Evolutionary conservation across 345 rosid species (phyloP), one percentile per base, ranked within the genome.

Genomic region (Rubroshorea leprosula): DNA sequence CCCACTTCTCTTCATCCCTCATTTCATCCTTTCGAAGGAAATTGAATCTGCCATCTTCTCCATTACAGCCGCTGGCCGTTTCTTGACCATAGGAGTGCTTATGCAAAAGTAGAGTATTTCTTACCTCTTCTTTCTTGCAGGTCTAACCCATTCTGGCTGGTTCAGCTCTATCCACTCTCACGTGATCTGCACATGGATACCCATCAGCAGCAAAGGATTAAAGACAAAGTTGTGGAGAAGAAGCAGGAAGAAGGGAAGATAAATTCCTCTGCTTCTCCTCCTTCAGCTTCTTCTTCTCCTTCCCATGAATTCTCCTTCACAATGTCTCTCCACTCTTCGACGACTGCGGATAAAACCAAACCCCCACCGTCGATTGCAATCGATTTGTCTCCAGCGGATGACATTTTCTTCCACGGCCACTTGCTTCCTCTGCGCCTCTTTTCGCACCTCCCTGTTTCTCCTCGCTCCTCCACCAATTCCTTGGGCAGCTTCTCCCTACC

Each of bases 401-500:
- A 91, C 49, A 91, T 91, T 72, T 91, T 91, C 93, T 91, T 91
- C 72, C 96, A 89, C 58, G 99, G 99, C 43, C 97, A 92, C 64
- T 80, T 92, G 66, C 94, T 92, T 15, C 96, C 98, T 60, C 98
- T 86, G 44, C 90, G 83, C 29, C 78, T 84, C 68, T 82, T 83
- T 57, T 80, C 99, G 23, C 94, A 85, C 68, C 89, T 81, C n/a
- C 89, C 97, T 0, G 69, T 69, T 16, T 85, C 98, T 68, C 86
- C 95, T 11, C 79, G 97, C 50, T 74, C 89, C 23, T 86, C 98
- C 31, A 77, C 81, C 7, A 76, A 84, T 41, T 92, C 96, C 1
- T 49, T 73, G 61, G 92, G 86, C 71, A 79, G 86, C 63, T 81
- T 80, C 58, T 68, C 80, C 58, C 78, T 82, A 47, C 88, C 95